Percentiles rank a stretch among this genome's conserved stretches.
Evolutionary conservation across 352 stramenopile genomes (phyloP).

Genomic region (Thraustochytrium sp.): DNA sequence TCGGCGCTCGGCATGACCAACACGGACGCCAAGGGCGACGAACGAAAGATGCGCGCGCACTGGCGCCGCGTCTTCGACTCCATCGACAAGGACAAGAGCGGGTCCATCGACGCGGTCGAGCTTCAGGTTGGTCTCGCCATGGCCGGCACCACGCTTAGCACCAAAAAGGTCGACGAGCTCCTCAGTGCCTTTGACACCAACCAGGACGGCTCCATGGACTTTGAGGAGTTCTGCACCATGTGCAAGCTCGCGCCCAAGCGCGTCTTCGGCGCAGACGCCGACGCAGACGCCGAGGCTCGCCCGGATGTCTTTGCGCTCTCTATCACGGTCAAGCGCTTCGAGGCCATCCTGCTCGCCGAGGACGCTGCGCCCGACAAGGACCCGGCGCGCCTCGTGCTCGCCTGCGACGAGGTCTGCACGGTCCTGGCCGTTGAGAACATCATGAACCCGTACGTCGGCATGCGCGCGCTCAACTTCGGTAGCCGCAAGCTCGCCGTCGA

Average conservation of each 20-base stretch:
- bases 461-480: neutral
- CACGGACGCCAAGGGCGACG: neutral
- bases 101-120: slow-evolving; percentile 3
- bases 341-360: neutral
- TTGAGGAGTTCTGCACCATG: slow-evolving; percentile 41
- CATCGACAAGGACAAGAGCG: slow-evolving; percentile 33
- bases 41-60: neutral
- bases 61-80: slow-evolving; percentile 31
- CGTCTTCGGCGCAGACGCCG: neutral
- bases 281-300: neutral
- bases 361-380: neutral
- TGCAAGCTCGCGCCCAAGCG: slow-evolving; percentile 40
- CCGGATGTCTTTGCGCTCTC: neutral
- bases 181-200: slow-evolving; percentile 33
- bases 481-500: neutral
- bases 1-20: neutral
- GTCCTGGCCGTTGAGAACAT: neutral
- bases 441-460: neutral
- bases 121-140: slow-evolving; percentile 33
- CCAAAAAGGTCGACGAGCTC: slow-evolving; percentile 6
- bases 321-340: neutral
- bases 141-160: slow-evolving; percentile 21
- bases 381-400: neutral
- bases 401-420: neutral
- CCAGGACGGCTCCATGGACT: slow-evolving; percentile 26